phyloP scores from a whole-genome alignment of 257 asterid species.

The Sherardia arvensis region DNA sequence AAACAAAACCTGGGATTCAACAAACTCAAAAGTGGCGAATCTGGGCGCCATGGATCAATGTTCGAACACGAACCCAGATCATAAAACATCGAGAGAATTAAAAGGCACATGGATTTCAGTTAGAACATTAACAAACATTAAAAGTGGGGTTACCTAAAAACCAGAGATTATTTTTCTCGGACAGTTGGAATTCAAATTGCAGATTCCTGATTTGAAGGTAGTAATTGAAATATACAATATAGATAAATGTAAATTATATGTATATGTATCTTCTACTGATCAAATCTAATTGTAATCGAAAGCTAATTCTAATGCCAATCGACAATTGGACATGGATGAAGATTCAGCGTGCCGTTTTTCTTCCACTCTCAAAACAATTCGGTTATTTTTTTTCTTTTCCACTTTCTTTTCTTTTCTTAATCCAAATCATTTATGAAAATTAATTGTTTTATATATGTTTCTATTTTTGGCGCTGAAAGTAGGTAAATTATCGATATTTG shows the following conservation, averaged over 20 bases:
- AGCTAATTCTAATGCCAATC: background rate
- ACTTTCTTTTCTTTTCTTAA: background rate
- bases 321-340: too few species aligned
- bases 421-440: background rate
- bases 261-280: background rate
- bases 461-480: background rate
- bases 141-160: background rate
- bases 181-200: background rate
- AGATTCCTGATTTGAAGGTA: conserved; percentile 2
- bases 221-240: background rate
- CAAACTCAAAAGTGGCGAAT: conserved; percentile 20
- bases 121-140: background rate
- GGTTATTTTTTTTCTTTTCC: background rate
- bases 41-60: conserved; percentile 32
- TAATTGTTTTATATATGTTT: background rate
- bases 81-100: conserved; percentile 2
- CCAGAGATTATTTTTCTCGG: conserved; percentile 8
- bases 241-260: background rate
- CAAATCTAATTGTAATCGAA: background rate
- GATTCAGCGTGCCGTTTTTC: conserved; percentile 4
- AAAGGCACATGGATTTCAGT: conserved; percentile 6
- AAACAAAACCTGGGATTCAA: background rate
- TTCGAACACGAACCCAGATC: conserved; percentile 8
- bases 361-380: conserved; percentile 6
- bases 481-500: background rate